Base-by-base conservation (phyloP, 1,139 yeast genomes). In the Casaregolazyma suthepensis region DNA sequence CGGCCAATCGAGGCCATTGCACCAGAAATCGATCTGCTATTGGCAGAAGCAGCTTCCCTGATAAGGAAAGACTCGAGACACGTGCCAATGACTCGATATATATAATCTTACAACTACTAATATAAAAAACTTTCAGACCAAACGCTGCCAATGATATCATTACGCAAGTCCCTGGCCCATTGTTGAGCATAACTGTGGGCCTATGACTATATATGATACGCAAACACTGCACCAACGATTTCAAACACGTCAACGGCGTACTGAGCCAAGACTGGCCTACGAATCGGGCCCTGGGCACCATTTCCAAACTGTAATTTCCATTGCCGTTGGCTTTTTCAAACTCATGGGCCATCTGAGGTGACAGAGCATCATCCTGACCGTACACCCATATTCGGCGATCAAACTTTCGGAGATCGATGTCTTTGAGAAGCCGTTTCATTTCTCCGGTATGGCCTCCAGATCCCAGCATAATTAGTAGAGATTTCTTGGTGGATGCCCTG, bases 381-480 rank as follows among this genome's bases (percentile, higher is more conserved):
- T 62, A 62, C 20, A 69, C 66, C 64, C 64, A 69, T 5, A 61
- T 58, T n/a, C 71, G 54, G 43, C 45, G 71, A 60, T 43, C 69
- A 62, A 56, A 69, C 51, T 52, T 64, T 42, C 46, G 59, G 52
- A 64, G 70, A 43, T 74, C 71, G 46, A 75, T 69, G 7, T 74
- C 72, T 5, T 71, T 66, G 15, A 88, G 66, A 29, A 93, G 73
- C 43, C 93, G 74, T 29, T 90, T 67, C 96, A 93, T 88, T 67
- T 93, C 98, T 1, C 97, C 98, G 0, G 98, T 91, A 65, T 93
- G 99, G 1, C 98, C 99, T 0, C 90, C 99, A 1, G 69, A 65
- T 6, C 69, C 69, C 45, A 66, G 55, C 20, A 66, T 54, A 18
- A 66, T 56, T 66, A 66, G 63, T 35, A 66, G 43, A 15, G 46